Base-by-base conservation (phyloP, 495 filamentous ascomycete species). In the Hyphodiscus hymeniophilus region DNA sequence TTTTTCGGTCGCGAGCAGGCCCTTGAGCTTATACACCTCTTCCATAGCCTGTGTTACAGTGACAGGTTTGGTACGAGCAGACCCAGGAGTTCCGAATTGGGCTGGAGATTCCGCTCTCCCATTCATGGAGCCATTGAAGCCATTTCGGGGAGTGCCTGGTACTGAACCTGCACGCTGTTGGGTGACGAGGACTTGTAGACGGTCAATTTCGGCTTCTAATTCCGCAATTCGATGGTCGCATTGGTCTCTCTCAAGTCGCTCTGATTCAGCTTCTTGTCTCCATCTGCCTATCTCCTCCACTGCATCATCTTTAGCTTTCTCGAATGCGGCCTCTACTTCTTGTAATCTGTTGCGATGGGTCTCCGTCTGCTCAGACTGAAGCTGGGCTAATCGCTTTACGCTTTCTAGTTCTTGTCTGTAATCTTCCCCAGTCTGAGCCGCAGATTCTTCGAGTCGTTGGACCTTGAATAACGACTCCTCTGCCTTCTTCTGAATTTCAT, bases 361-460 rank as follows among this genome's bases (percentile, higher is more conserved):
- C 40, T 84, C 73, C 0, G 87, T 85, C 30, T 87, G 81, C 51
- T 92, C 85, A 38, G 86, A 78, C 54, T 91, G 89, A 39, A 99
- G 70, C 48, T 94, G 81, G 7, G 88, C 85, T 23, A 99, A 73
- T 34, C 94, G 80, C 48, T 79, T 80, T 2, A 80, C 74, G 39
- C 81, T 82, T 31, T 94, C 87, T 15, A 94, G 68, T 58, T 95
- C 89, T 35, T 87, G 80, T 41, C 80, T 72, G 68, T 90, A 94
- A 38, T 80, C 80, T 60, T 96, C 85, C 42, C 91, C 80, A 22
- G 81, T 74, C 45, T 82, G 77, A 3, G 85, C 79, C 5, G 82
- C 80, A 22, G 85, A 82, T 59, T 95, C 89, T 60, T 91, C 81
- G 15, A 96, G 70, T 55, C 88, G 80, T 49, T 94, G 85, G 24